A percentile compares a stretch with the other conserved stretches of the same genome.
These are phyloP conservation scores for Fraxinus cuspidata DNA, from an alignment of 257 asterid species.

Conservation along the genomic window DNA sequence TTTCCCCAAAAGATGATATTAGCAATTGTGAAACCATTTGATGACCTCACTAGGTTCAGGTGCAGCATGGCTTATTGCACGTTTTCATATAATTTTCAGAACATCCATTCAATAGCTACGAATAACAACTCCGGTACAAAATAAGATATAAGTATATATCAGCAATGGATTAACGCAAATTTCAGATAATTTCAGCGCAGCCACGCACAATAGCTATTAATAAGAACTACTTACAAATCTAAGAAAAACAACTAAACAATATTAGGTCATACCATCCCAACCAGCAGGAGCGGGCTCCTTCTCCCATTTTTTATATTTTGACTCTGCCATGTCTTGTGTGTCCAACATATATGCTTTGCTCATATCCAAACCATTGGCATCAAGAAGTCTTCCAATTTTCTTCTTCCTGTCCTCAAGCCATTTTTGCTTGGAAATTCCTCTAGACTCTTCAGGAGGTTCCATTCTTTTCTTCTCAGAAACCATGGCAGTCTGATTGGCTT, in stretches of 20 bases:
- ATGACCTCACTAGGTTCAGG: neutral
- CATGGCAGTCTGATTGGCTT: conserved; percentile 91
- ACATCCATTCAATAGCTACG: neutral
- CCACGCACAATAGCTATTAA: neutral
- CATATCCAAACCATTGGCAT: conserved; percentile 93
- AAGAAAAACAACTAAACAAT: conserved; percentile 2
- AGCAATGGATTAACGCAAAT: neutral
- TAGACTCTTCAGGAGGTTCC: conserved; percentile 72
- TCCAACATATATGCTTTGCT: conserved; percentile 89
- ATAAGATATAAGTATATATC: neutral
- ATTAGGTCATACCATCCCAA: conserved; percentile 72
- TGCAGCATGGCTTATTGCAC: neutral
- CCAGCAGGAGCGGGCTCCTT: conserved; percentile 96
- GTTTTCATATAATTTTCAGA: neutral
- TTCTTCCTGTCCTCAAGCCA: conserved; percentile 97
- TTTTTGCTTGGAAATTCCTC: conserved; percentile 93
- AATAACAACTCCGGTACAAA: neutral
- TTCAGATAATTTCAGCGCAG: neutral
- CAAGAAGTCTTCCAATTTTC: conserved; percentile 86
- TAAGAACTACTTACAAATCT: neutral
- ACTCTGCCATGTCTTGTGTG: conserved; percentile 79
- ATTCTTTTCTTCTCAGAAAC: conserved; percentile 76
- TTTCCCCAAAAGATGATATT: neutral
- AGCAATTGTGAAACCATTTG: no score
- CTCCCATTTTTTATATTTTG: conserved; percentile 92